Evolutionary conservation across 75 land plant species (phyloP), one percentile per base, ranked within the genome.

Genomic region (Azolla pinnata): DNA sequence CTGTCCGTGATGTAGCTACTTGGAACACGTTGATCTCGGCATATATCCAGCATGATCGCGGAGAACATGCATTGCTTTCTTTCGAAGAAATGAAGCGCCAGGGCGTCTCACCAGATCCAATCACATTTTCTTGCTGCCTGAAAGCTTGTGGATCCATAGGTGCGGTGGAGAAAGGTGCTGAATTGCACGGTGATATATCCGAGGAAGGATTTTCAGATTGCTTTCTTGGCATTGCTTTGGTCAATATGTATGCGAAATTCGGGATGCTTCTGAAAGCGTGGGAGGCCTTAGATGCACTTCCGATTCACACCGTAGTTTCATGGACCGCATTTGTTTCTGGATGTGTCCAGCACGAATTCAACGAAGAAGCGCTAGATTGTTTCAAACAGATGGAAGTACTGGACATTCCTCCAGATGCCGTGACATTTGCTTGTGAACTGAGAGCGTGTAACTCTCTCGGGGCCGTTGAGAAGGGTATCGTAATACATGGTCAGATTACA

Each of bases 211-310:
- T n/a, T n/a, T n/a, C n/a, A n/a, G n/a, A n/a, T n/a, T n/a, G n/a
- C n/a, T n/a, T n/a, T n/a, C n/a, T n/a, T n/a, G n/a, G 75, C 73
- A 64, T 78, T 44, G 81, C 85, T 16, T 65, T 83, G 12, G 65
- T 79, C 35, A 82, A 80, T 44, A 79, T 83, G 83, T 83, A 79
- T 76, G 83, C 80, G 0, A 79, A 79, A 76, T 83, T 82, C 65
- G 83, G 86, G 25, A 67, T 67, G 2, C 44, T 83, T 8, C 67
- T 70, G 24, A 73, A 83, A 30, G 82, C 86, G 18, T 48, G 45
- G 1, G 17, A 27, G 12, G 50, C 76, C 12, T 79, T 83, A 55
- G 31, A 79, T 20, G 31, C 32, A 12, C 61, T 83, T 29, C 63
- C 74, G 17, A 44, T 50, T 18, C 71, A 56, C 59, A 45, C 44